phyloP scores from a whole-genome alignment of 257 asterid species.

The Mitragyna speciosa region DNA sequence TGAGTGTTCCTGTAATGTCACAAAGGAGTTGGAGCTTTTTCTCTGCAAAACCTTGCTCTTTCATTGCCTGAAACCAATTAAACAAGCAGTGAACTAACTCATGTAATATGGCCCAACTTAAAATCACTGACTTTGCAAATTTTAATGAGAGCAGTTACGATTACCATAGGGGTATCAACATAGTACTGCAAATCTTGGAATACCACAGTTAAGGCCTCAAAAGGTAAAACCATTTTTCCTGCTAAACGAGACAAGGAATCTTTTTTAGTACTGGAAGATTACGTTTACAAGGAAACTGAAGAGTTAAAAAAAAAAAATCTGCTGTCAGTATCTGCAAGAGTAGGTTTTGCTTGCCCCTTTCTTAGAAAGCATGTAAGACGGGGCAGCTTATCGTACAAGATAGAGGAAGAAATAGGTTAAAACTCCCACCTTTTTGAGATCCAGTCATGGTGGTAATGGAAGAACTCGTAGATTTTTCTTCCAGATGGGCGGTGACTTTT shows the following conservation, averaged over 20 bases:
- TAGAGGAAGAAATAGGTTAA: background rate
- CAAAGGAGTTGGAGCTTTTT: constrained; percentile 49
- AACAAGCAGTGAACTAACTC: background rate
- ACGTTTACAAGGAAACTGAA: no score
- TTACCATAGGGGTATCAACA: constrained; percentile 52
- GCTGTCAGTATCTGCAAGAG: no score
- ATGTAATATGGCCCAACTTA: background rate
- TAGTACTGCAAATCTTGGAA: constrained; percentile 57
- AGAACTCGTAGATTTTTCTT: constrained; percentile 4
- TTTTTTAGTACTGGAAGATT: background rate
- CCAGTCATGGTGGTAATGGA: constrained; percentile 20
- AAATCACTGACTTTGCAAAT: background rate
- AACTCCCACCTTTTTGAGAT: constrained; percentile 29
- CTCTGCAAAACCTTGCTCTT: constrained; percentile 47
- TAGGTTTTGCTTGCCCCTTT: no score
- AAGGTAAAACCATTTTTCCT: constrained; percentile 65
- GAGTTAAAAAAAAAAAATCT: background rate
- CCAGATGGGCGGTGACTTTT: constrained; percentile 8
- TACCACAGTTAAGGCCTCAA: constrained; percentile 47
- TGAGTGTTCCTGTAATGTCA: constrained; percentile 51
- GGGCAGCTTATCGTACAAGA: background rate
- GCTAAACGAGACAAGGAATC: constrained; percentile 13
- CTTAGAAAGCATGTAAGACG: no score
- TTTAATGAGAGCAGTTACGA: background rate
- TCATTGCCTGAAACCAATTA: constrained; percentile 45